A percentile compares a stretch with the other conserved stretches of the same genome.
Conservation (phyloP, 176 grass and related monocot species). For the Triticum turgidum region DNA sequence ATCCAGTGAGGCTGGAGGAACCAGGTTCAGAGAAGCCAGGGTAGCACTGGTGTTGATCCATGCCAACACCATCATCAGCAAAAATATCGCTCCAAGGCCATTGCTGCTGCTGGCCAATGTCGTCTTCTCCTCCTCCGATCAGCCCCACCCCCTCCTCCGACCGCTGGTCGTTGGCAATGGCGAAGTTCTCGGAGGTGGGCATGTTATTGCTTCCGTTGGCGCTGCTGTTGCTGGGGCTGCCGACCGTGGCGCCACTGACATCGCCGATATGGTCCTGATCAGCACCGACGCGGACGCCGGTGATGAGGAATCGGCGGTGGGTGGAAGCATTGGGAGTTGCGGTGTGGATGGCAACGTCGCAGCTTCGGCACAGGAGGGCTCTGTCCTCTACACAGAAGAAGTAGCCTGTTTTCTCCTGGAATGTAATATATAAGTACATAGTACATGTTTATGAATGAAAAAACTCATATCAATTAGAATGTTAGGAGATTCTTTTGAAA, state of each 20-base stretch:
- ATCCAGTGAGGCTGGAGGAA: conserved; percentile 47
- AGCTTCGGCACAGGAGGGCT: conserved; percentile 68
- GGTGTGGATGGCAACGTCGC: conserved; percentile 66
- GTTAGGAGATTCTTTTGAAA: no score
- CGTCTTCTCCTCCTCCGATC: background rate
- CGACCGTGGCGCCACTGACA: background rate
- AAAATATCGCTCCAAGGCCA: conserved; percentile 59
- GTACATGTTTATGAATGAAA: no score
- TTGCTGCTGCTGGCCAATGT: background rate
- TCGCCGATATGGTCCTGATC: background rate
- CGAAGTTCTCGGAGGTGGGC: background rate
- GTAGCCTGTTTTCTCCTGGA: conserved; percentile 69
- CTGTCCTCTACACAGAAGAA: conserved; percentile 96
- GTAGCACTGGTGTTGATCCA: conserved; percentile 36
- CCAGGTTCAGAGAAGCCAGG: conserved; percentile 41
- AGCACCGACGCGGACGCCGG: conserved; percentile 58
- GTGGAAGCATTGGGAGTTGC: conserved; percentile 38
- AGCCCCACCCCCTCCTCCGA: background rate
- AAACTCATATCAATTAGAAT: no score
- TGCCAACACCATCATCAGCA: conserved; percentile 14
- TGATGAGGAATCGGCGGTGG: conserved; percentile 78
- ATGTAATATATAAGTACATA: background rate
- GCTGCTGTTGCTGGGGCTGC: conserved; percentile 42
- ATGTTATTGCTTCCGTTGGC: conserved; percentile 32
- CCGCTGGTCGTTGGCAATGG: background rate